Evolutionary conservation across 495 filamentous ascomycete species (phyloP), one percentile per base, ranked within the genome.

Genomic region (Podospora bellae-mahoneyi): DNA sequence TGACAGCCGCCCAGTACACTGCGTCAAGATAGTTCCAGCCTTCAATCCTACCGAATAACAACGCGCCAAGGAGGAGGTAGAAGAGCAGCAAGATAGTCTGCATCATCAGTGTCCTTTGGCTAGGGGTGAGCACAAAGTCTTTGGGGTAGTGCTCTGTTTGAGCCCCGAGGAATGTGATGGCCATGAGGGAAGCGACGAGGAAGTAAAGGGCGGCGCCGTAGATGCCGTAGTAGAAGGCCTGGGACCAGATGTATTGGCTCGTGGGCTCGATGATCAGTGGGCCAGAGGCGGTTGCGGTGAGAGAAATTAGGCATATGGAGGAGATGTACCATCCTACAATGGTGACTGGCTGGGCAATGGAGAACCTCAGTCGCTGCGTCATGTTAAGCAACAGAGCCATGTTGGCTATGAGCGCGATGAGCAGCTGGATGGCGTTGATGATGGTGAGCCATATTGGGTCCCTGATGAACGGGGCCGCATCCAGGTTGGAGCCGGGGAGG

Each of bases 1-100:
- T 97, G 64, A 89, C 90, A 70, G 94, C 88, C 0, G 92, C 89
- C 86, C 89, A 97, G 71, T 92, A 97, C 0, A 97, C 80, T 0
- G 89, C 85, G 75, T 96, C 91, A 2, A 93, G 83, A 71, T 88
- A 96, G 23, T 79, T 73, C 93, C 93, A 97, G 6, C 82, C 83
- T 77, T 97, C 93, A 48, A 96, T 79, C 9, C 82, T 82, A 7
- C 84, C 84, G 73, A 89, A 97, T 1, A 95, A 80, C 18, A 89
- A 78, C 1, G 92, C 87, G 5, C 93, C 92, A 15, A 90, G 71
- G 3, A 93, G 84, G 10, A 96, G 82, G 71, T 95, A 96, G 7
- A 89, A 78, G 59, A 91, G 81, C 75, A 96, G 90, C 28, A 84
- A 78, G 72, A 95, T 94, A 1, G 92, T 96, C 72, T 96, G 93